Percentiles rank a stretch among this genome's conserved stretches.
These are phyloP conservation scores for Pichia thaimueangensis DNA, from an alignment of 805 yeast species.

Conservation along the genomic window DNA sequence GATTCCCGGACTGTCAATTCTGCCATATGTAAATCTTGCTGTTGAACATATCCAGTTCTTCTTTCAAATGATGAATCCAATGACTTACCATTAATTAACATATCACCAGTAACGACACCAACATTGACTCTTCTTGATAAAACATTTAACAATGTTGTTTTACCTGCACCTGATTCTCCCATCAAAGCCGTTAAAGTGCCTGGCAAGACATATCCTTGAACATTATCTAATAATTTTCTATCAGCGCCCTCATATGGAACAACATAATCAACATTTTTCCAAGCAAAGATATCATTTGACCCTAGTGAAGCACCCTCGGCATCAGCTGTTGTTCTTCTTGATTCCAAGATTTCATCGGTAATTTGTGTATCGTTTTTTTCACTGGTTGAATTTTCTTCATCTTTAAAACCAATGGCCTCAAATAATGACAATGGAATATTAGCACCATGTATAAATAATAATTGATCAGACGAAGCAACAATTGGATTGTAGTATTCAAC, in stretches of 20 bases:
- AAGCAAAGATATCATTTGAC: conserved; percentile 46
- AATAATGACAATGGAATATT: conserved; percentile 17
- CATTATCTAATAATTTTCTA: conserved; percentile 37
- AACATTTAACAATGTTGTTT: conserved; percentile 50
- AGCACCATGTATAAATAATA: conserved; percentile 27
- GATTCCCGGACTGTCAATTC: conserved; percentile 48
- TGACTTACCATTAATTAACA: conserved; percentile 46
- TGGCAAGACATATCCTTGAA: conserved; percentile 42
- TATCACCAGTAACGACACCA: conserved; percentile 51
- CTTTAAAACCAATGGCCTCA: conserved; percentile 3
- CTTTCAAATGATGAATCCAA: conserved; percentile 45
- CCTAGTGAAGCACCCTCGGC: conserved; percentile 29
- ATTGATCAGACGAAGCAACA: conserved; percentile 28
- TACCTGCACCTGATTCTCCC: conserved; percentile 66
- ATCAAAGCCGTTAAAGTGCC: conserved; percentile 54
- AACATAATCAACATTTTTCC: conserved; percentile 57
- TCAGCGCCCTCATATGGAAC: conserved; percentile 41
- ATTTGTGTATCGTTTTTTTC: conserved; percentile 2
- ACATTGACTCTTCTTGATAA: conserved; percentile 44
- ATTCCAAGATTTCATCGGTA: background rate
- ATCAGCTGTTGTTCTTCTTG: background rate
- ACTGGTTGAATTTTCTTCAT: background rate
- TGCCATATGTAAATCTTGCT: conserved; percentile 46
- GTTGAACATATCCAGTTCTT: conserved; percentile 52
- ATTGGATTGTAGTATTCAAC: conserved; percentile 29